Base-by-base conservation (phyloP, 2,329 filamentous ascomycete genomes). In the Aspergillus brunneoviolaceus region DNA sequence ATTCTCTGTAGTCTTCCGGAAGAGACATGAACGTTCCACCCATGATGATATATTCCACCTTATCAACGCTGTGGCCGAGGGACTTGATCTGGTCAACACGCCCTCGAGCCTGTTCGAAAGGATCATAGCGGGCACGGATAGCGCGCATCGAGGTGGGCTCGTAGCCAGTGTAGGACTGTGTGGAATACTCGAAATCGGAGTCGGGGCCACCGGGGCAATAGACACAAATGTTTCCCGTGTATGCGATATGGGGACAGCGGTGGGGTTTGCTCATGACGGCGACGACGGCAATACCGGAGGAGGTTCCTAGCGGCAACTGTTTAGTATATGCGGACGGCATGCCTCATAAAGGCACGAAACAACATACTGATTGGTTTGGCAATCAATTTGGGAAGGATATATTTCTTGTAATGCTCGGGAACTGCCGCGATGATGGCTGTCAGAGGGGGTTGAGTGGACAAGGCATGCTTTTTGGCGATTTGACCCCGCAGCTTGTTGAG, bases 41-140 rank as follows among this genome's bases (percentile, higher is more conserved):
- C 95, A 99, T 99, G 74, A 99, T 96, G 73, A 99, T 99, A 77
- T 98, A 99, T 80, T 99, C 95, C 25, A 99, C 95, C 77, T 99
- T 99, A 80, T 99, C 95, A 51, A 99, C 95, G 50, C 92, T 96
- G 77, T 99, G 95, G 0, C 95, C 95, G 0, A 99, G 84, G 2
- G 91, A 90, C 76, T 96, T 96, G 72, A 99, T 92, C 79, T 99
- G 95, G 70, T 99, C 96, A 5, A 99, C 94, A 67, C 95, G 87
- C 48, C 95, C 95, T 74, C 95, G 85, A 16, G 95, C 95, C 80
- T 99, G 95, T 77, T 99, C 95, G 69, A 97, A 99, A 0, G 95
- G 95, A 72, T 99, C 96, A 73, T 99, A 99, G 54, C 96, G 87
- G 33, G 95, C 95, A 63, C 96, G 89, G 67, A 99, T 99, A 54